Evolutionary conservation across 139 green algal genomes (phyloP), one percentile per base, ranked within the genome.

Genomic region (Asterochloris erici): DNA sequence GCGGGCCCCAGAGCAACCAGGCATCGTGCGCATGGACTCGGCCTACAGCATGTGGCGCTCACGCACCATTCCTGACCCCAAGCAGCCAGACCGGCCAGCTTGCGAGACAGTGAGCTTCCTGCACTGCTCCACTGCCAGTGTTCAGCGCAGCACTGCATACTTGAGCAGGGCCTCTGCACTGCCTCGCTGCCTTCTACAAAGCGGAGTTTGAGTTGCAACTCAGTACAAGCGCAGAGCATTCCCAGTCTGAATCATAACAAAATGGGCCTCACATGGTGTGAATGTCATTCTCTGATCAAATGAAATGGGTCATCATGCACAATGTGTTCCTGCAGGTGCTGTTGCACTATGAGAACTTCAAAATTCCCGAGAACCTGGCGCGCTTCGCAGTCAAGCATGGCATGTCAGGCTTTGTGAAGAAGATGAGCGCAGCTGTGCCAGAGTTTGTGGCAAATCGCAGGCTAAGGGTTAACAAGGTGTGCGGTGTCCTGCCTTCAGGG

Each of bases 301-400:
- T 54, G 38, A 2, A 54, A 54, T 54, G 38, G 38, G 38, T 54
- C 38, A 54, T 54, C 6, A 6, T 6, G 2, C 38, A 54, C 38
- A 10, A 10, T 6, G 9, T 23, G 66, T 94, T 88, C 78, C 91
- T 97, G 88, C 95, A 92, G 10, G 69, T 93, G 64, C 89, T 98
- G 83, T 87, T 98, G 82, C 95, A 98, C 87, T 91, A 93, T 79
- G 95, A 98, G 91, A 86, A 95, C 86, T 95, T 98, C 83, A 94
- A 95, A 81, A 94, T 97, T 80, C 89, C 90, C 21, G 94, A 98
- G 85, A 90, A 92, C 79, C 78, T 97, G 63, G 85, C 90, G 23
- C 83, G 90, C 73, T 94, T 96, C 87, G 89, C 89, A 14, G 90
- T 95, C 16, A 86, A 85, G 60, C 86, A 91, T 74, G 93, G 95